A percentile compares a stretch with the other conserved stretches of the same genome.
phyloP scores from a whole-genome alignment of 2,329 filamentous ascomycete genomes.

The Pseudocercospora pini-densiflorae region DNA sequence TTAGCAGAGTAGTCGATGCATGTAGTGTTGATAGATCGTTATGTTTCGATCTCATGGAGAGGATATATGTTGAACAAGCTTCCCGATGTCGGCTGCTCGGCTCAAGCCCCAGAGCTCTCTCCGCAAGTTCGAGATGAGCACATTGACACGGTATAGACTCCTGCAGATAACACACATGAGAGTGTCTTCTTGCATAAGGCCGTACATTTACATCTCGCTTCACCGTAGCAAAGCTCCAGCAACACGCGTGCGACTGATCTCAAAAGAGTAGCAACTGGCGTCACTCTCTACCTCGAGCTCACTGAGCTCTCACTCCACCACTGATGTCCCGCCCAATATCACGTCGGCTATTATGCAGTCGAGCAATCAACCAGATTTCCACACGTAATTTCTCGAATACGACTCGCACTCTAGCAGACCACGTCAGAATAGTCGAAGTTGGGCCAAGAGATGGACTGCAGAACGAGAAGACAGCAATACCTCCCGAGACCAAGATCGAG shows the following conservation, averaged over 20 bases:
- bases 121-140: not conserved
- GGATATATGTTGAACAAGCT: not conserved
- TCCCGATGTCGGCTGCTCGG: not conserved
- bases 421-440: constrained; percentile 74
- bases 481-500: constrained; percentile 75
- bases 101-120: not conserved
- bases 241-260: not conserved
- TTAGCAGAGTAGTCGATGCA: too few species aligned
- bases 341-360: constrained; percentile 17
- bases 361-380: constrained; percentile 9
- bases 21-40: too few species aligned
- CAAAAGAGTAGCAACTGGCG: not conserved
- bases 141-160: not conserved
- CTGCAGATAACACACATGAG: not conserved
- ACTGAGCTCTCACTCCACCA: not conserved
- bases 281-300: not conserved
- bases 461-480: constrained; percentile 76
- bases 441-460: constrained; percentile 83
- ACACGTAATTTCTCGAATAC: constrained; percentile 35
- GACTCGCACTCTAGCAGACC: constrained; percentile 40
- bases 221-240: not conserved
- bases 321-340: constrained; percentile 13
- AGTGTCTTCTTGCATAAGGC: not conserved
- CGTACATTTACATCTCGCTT: not conserved
- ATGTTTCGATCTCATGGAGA: too few species aligned